phyloP scores from a whole-genome alignment of 768 basidiomycete genomes.

The Panaeolus cyanescens region DNA sequence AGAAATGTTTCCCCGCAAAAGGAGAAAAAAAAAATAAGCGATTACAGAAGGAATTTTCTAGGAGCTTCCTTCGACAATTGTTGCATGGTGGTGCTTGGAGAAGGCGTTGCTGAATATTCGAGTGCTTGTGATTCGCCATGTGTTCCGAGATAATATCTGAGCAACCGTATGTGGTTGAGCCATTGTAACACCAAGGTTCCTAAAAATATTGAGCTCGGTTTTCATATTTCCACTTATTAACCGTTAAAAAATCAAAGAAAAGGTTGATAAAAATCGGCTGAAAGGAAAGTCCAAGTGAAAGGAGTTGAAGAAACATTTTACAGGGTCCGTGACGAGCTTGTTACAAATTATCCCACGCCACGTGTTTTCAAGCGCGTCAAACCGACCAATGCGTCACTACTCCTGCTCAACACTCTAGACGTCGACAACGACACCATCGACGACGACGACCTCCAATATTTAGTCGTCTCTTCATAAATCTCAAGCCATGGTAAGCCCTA shows the following conservation, averaged over 20 bases:
- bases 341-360: slow-evolving; percentile 1
- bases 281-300: too few relatives aligned
- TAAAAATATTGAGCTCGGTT: too few relatives aligned
- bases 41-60: background rate
- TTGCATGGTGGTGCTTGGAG: background rate
- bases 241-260: too few relatives aligned
- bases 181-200: too few relatives aligned
- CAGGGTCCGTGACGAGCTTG: background rate
- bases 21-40: background rate
- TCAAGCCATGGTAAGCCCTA: slow-evolving; percentile 6
- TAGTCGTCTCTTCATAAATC: background rate
- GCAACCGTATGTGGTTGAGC: too few relatives aligned
- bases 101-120: background rate
- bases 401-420: background rate
- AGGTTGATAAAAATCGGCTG: too few relatives aligned
- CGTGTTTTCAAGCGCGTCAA: slow-evolving; percentile 1
- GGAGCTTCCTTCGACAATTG: background rate
- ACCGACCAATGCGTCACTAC: background rate
- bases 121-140: background rate
- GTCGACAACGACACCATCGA: background rate
- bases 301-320: too few relatives aligned
- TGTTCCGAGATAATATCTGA: too few relatives aligned
- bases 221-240: too few relatives aligned
- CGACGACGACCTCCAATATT: background rate
- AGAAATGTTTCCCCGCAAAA: too few relatives aligned